Conservation (phyloP, 2,329 filamentous ascomycete genomes). For the Venturia oleaginea region DNA sequence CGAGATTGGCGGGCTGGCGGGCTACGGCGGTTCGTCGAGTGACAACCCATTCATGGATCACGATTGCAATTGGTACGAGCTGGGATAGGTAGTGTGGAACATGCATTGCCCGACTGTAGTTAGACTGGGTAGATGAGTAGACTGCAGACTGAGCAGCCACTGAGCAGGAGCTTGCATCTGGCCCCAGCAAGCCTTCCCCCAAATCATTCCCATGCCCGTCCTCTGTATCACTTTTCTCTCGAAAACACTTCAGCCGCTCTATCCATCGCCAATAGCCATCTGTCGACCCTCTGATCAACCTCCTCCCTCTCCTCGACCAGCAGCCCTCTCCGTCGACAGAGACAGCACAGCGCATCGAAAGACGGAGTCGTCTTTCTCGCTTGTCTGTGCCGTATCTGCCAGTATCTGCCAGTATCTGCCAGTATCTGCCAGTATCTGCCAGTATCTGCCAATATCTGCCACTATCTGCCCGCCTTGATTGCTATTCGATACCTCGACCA, state of each 20-base stretch:
- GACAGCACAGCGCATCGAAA: not conserved
- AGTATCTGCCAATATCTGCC: not conserved
- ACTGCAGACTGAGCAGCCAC: not conserved
- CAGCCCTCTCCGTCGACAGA: not conserved
- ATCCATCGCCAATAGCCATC: not conserved
- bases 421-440: not conserved
- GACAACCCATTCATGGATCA: not conserved
- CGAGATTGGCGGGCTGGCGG: not conserved
- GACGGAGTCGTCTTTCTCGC: not conserved
- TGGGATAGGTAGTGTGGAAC: conserved; percentile 1
- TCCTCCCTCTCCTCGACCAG: not conserved
- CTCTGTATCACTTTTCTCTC: not conserved
- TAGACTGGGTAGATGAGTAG: not conserved
- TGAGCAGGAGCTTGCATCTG: not conserved
- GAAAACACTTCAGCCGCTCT: not conserved
- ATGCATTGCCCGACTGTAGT: not conserved
- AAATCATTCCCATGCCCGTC: not conserved
- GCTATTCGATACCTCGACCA: not conserved
- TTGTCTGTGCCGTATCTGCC: not conserved
- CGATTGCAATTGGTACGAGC: not conserved
- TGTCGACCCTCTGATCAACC: not conserved
- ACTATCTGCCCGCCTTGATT: not conserved
- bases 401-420: not conserved
- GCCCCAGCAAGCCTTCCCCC: not conserved
- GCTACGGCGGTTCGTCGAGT: conserved; percentile 5